Evolutionary conservation across 2,329 filamentous ascomycete species (phyloP).

Genomic region (Diatrype stigma): DNA sequence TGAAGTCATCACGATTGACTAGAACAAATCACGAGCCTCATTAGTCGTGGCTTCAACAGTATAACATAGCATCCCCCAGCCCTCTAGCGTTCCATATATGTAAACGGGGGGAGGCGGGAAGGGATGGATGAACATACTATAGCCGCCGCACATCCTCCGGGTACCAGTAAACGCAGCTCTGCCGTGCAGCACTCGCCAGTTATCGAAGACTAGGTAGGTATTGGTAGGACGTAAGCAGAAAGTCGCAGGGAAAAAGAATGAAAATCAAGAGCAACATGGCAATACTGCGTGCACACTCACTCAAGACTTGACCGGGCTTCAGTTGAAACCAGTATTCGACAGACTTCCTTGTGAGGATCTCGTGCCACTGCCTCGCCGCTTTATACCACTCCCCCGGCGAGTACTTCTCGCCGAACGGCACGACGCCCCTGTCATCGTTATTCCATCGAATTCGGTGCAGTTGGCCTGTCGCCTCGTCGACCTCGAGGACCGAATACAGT

Average conservation of each 20-base stretch:
- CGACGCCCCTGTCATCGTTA: slow-evolving; percentile 76
- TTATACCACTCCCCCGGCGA: slow-evolving; percentile 66
- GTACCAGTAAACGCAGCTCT: slow-evolving; percentile 77
- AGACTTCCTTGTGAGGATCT: slow-evolving; percentile 59
- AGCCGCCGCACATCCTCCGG: slow-evolving; percentile 84
- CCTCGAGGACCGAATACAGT: slow-evolving; percentile 68
- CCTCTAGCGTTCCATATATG: too few species aligned
- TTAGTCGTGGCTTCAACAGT: not conserved
- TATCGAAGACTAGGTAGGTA: slow-evolving; percentile 95
- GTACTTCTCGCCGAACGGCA: slow-evolving; percentile 49
- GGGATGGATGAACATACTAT: slow-evolving; percentile 57
- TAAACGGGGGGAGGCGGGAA: slow-evolving; percentile 4
- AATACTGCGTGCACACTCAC: slow-evolving; percentile 44
- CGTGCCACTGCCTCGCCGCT: slow-evolving; percentile 71
- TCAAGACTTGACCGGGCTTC: slow-evolving; percentile 69
- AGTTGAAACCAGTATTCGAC: slow-evolving; percentile 80
- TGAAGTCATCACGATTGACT: slow-evolving; percentile 79
- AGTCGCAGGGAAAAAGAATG: slow-evolving; percentile 8
- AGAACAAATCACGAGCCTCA: not conserved
- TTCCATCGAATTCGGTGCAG: slow-evolving; percentile 79
- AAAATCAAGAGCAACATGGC: slow-evolving; percentile 1
- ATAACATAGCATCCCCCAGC: slow-evolving; percentile 5
- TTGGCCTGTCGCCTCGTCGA: slow-evolving; percentile 35
- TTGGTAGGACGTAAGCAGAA: not conserved
- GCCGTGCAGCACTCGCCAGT: slow-evolving; percentile 91